These are phyloP conservation scores for Leonotis leonurus DNA, from an alignment of 257 asterid species.

Conservation along the genomic window DNA sequence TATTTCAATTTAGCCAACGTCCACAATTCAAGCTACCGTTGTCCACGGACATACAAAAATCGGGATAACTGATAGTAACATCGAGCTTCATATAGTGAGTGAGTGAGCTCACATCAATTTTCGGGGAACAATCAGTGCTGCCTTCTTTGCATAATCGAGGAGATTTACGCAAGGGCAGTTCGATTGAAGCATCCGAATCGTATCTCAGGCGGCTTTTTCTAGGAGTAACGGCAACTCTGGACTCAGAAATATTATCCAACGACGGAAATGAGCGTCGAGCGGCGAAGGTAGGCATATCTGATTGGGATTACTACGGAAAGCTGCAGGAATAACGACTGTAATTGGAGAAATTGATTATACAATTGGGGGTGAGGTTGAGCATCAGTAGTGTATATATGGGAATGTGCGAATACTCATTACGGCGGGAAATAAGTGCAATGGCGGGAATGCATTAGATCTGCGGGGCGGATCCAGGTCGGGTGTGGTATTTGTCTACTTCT, in stretches of 20 bases:
- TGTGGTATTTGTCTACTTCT: background rate
- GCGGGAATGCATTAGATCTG: slow-evolving; percentile 15
- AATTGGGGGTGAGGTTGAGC: background rate
- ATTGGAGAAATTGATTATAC: background rate
- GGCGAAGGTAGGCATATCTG: slow-evolving; percentile 52
- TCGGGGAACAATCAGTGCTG: slow-evolving; percentile 41
- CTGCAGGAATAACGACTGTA: background rate
- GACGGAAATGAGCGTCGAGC: slow-evolving; percentile 28
- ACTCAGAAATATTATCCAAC: slow-evolving; percentile 16
- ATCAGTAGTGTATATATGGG: background rate
- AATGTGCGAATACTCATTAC: background rate
- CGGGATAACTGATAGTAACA: background rate
- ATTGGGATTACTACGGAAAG: background rate
- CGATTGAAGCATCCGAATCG: slow-evolving; percentile 27
- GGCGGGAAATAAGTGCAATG: slow-evolving; percentile 29
- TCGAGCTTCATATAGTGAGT: background rate
- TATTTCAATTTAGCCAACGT: background rate
- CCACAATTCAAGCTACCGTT: background rate
- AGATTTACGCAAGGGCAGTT: slow-evolving; percentile 43
- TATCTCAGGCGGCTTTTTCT: slow-evolving; percentile 53
- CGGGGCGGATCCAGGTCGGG: background rate
- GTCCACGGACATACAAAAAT: background rate
- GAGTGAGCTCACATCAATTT: slow-evolving; percentile 32
- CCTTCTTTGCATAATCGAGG: slow-evolving; percentile 40
- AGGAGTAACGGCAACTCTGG: slow-evolving; percentile 33